Percentiles rank a stretch among this genome's conserved stretches.
These are phyloP conservation scores for Bacidia gigantensis DNA, from an alignment of 495 filamentous ascomycete genomes.

Conservation along the genomic window DNA sequence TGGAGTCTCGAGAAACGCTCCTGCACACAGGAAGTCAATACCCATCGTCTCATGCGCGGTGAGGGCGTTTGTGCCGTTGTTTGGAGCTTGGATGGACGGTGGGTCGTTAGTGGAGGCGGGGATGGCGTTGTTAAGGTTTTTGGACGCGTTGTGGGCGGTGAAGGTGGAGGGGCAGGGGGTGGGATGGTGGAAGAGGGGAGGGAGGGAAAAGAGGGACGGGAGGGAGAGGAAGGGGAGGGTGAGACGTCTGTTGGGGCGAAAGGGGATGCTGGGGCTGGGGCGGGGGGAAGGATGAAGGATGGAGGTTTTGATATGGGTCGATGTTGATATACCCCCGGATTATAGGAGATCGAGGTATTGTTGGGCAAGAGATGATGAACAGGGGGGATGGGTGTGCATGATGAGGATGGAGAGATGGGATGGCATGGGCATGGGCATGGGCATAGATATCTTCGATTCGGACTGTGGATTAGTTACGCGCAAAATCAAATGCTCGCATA, in stretches of 20 bases:
- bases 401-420: too few species aligned
- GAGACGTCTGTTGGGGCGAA: not conserved
- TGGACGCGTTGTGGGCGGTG: slow-evolving; percentile 36
- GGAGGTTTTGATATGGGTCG: not conserved
- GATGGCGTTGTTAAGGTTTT: slow-evolving; percentile 97
- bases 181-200: not conserved
- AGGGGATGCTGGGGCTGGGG: not conserved
- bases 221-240: not conserved
- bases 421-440: too few species aligned
- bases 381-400: too few species aligned
- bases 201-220: not conserved
- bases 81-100: slow-evolving; percentile 86
- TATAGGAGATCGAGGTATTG: too few species aligned
- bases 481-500: too few species aligned
- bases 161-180: not conserved
- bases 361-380: too few species aligned
- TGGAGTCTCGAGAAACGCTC: slow-evolving; percentile 93
- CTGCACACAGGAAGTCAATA: slow-evolving; percentile 88
- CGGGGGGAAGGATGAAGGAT: not conserved
- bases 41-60: slow-evolving; percentile 79
- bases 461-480: too few species aligned
- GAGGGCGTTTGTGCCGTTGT: slow-evolving; percentile 87
- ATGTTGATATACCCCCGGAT: too few species aligned
- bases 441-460: too few species aligned
- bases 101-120: slow-evolving; percentile 91